phyloP scores from a whole-genome alignment of 2,329 filamentous ascomycete genomes.

The Onygenales sp. region DNA sequence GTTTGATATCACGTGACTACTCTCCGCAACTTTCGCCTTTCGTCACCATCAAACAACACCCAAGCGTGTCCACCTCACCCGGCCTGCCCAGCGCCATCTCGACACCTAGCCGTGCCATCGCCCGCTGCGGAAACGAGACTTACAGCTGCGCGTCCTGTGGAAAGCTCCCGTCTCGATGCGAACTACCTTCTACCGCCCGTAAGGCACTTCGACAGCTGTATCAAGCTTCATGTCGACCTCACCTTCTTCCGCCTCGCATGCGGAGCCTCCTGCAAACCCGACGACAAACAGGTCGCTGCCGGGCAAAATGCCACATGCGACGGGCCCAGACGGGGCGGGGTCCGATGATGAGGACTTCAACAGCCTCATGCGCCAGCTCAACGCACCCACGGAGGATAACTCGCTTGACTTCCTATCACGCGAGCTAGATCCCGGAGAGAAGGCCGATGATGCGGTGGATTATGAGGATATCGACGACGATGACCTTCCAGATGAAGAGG shows the following conservation, averaged over 20 bases:
- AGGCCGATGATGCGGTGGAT: constrained; percentile 86
- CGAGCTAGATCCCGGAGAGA: constrained; percentile 49
- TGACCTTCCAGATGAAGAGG: constrained; percentile 68
- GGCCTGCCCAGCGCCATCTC: not conserved
- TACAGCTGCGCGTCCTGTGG: not conserved
- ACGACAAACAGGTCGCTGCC: not conserved
- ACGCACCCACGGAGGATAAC: constrained; percentile 25
- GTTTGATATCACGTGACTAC: constrained; percentile 1
- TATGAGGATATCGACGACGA: constrained; percentile 89
- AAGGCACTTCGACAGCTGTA: not conserved
- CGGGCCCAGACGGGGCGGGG: constrained; percentile 18
- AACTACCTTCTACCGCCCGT: not conserved
- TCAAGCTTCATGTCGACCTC: not conserved
- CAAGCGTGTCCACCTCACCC: not conserved
- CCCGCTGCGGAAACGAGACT: not conserved
- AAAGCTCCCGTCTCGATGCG: not conserved
- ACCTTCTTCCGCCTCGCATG: not conserved
- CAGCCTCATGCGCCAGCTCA: constrained; percentile 33
- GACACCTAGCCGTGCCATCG: not conserved
- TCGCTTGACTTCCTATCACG: constrained; percentile 32
- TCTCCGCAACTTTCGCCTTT: not conserved
- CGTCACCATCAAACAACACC: not conserved
- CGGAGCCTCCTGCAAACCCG: constrained; percentile 1
- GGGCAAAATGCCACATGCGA: constrained; percentile 31
- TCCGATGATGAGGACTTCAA: constrained; percentile 31